Conservation (phyloP, 371 early-diverging fungal genomes). For the Rhizomucor pusillus region DNA sequence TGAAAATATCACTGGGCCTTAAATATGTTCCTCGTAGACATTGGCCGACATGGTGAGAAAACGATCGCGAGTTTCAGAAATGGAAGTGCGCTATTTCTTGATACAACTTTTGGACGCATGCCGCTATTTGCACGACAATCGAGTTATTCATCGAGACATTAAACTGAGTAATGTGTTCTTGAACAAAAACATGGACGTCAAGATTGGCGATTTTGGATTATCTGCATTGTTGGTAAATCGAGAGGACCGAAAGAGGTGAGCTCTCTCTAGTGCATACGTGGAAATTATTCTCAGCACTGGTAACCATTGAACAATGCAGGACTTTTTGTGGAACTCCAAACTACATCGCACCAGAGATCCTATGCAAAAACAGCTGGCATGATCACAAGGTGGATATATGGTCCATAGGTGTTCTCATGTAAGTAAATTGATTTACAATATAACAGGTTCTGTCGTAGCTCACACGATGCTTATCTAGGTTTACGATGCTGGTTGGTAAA, state of each 20-base stretch:
- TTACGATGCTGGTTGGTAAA: conserved; percentile 89
- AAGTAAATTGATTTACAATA: conserved; percentile 16
- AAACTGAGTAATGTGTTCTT: conserved; percentile 97
- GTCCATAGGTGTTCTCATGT: conserved; percentile 97
- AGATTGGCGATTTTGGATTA: conserved; percentile 98
- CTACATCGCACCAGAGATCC: conserved; percentile 98
- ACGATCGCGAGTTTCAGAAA: conserved; percentile 81
- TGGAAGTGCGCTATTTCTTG: conserved; percentile 87
- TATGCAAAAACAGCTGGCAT: conserved; percentile 87
- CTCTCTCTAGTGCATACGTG: conserved; percentile 7
- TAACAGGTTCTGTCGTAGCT: conserved; percentile 7
- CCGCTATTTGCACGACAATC: conserved; percentile 80
- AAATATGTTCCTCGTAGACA: conserved; percentile 51
- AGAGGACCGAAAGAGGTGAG: conserved; percentile 86
- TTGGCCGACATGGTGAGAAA: conserved; percentile 79
- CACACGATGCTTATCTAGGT: conserved; percentile 39
- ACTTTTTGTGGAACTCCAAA: conserved; percentile 99
- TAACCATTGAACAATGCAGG: conserved; percentile 38
- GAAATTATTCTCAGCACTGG: background rate
- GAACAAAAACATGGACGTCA: conserved; percentile 79
- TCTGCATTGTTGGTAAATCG: conserved; percentile 76
- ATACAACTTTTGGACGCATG: conserved; percentile 84
- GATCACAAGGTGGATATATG: conserved; percentile 98
- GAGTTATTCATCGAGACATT: conserved; percentile 95
- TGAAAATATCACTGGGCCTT: background rate